Base-by-base conservation (phyloP, 2,329 filamentous ascomycete genomes). In the Fonsecaea monophora region DNA sequence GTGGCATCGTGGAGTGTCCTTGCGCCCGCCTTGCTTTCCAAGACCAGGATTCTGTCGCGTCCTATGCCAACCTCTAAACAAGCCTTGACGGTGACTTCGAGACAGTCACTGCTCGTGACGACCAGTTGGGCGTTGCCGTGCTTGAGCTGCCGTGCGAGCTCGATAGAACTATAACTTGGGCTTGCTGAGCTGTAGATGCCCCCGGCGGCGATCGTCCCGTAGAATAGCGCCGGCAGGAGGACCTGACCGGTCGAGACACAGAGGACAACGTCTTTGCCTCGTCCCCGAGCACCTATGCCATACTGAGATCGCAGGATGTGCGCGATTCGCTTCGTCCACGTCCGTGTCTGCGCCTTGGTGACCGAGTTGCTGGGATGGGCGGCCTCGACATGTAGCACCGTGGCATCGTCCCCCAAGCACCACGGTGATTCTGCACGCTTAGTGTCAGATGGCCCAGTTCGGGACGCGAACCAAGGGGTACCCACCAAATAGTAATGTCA, bases 231-330 rank as follows among this genome's bases (percentile, higher is more conserved):
- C 0, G 85, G 82, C 0, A 88, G 78, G 1, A 87, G 78, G 53
- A 83, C 82, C 71, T 88, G 84, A 1, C 87, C 87, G 0, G 83
- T 83, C 0, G 84, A 86, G 21, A 88, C 82, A 30, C 82, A 80
- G 8, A 87, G 82, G 10, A 88, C 84, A 2, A 88, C 82, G 70
- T 87, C 84, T 61, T 80, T 80, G 32, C 78, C 81, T 0, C 82
- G 78, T 0, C 85, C 84, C 9, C 79, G 62, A 2, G 72, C 74
- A 8, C 87, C 87, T 53, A 89, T 82, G 15, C 80, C 80, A 68
- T 84, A 89, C 34, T 78, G 72, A 34, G 78, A 74, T 18, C 87
- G 83, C 0, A 90, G 79, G 10, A 84, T 82, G 70, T 86, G 78
- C 2, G 86, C 86, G 21, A 86, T 80, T 4, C 83, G 80, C 70